Evolutionary conservation across 2,329 filamentous ascomycete genomes (phyloP), one percentile per base, ranked within the genome.

Genomic region (Xylariaceae sp.): DNA sequence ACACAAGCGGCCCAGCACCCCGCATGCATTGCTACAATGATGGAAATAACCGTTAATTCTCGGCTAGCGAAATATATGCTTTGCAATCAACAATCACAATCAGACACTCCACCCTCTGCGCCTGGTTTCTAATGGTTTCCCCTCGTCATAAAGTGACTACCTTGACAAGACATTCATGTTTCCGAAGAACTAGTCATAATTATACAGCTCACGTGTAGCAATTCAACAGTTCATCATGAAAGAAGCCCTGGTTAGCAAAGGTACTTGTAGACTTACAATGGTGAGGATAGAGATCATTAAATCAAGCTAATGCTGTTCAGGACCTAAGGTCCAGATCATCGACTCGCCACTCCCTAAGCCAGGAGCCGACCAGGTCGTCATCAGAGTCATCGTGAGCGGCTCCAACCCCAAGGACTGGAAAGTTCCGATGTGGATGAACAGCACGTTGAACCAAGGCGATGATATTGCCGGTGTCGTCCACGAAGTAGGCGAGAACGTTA

Each of bases 381-480:
- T 78, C 66, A 73, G 73, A 53, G 75, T 78, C 26, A 63, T 74
- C 12, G 73, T 76, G 45, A 74, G 73, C 44, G 76, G 76, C 12
- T 77, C 73, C 14, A 80, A 80, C 64, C 79, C 78, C 6, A 81
- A 80, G 62, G 78, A 80, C 64, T 78, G 76, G 75, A 77, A 78
- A 56, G 26, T 72, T 0, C 67, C 73, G 2, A 60, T 68, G 1
- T 69, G 54, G 61, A 31, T 58, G n/a, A 53, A 56, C 33, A n/a
- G 55, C 11, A 46, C 60, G 9, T 43, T 61, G 37, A 83, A 84
- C 71, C 66, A 72, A 12, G 81, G 82, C 53, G 82, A 85, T 56
- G 82, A 85, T 66, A 81, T 84, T 33, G 81, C 81, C 2, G 80
- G 81, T 33, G 75, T 80, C 26, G 76, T 87, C 8, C 76, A 84